These are phyloP conservation scores for Boletus reticuloceps DNA, from an alignment of 768 basidiomycete genomes.

Conservation along the genomic window DNA sequence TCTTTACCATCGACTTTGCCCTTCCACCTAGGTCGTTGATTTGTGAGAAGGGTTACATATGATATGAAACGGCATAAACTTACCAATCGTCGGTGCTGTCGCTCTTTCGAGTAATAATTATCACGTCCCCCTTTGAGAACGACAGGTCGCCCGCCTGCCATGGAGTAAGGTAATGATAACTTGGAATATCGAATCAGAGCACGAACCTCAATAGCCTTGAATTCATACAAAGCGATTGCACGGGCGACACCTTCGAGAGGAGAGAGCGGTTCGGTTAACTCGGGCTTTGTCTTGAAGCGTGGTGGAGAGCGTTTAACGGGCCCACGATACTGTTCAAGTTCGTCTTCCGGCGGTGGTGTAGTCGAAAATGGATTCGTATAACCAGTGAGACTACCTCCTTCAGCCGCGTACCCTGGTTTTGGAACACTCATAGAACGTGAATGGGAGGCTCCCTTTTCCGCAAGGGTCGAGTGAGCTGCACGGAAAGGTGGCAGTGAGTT, in stretches of 20 bases:
- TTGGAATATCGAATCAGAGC: background rate
- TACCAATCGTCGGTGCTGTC: slow-evolving; percentile 75
- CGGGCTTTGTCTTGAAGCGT: slow-evolving; percentile 48
- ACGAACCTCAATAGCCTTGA: slow-evolving; percentile 67
- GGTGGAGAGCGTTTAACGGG: slow-evolving; percentile 19
- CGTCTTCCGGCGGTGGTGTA: slow-evolving; percentile 22
- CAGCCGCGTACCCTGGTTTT: slow-evolving; percentile 15
- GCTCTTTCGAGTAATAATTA: slow-evolving; percentile 65
- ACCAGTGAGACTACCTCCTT: background rate
- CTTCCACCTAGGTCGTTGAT: slow-evolving; percentile 57
- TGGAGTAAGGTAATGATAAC: slow-evolving; percentile 3
- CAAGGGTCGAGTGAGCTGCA: slow-evolving; percentile 30
- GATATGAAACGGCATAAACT: slow-evolving; percentile 16
- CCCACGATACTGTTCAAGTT: slow-evolving; percentile 9
- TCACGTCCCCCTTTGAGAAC: slow-evolving; percentile 74
- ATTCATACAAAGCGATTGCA: slow-evolving; percentile 74
- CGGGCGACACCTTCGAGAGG: slow-evolving; percentile 63
- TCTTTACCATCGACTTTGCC: slow-evolving; percentile 58
- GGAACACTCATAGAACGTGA: slow-evolving; percentile 36
- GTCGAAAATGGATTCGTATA: slow-evolving; percentile 30
- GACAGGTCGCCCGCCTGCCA: slow-evolving; percentile 72
- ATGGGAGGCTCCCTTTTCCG: slow-evolving; percentile 30
- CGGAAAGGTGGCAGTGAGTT: slow-evolving; percentile 35
- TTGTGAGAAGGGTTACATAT: background rate
- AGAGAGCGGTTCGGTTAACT: slow-evolving; percentile 45